Percentiles rank a stretch among this genome's conserved stretches.
Conservation (phyloP, 2,329 filamentous ascomycete genomes). For the Trichoderma pleuroti region DNA sequence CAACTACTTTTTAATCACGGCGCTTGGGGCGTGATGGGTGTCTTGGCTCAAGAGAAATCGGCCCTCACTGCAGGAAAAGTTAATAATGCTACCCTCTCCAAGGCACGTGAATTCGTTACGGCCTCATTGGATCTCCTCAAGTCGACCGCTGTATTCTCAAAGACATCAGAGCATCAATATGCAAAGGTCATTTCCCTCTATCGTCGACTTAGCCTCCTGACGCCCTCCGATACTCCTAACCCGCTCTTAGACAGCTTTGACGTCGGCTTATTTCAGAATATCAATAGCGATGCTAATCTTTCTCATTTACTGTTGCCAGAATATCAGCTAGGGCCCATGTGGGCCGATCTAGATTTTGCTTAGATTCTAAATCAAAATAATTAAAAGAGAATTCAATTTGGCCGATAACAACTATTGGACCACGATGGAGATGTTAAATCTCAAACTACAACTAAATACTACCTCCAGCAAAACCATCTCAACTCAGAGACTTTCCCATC, state of each 20-base stretch:
- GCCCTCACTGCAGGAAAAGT: neutral
- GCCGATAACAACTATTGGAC: neutral
- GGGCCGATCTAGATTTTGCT: neutral
- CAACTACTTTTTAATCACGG: neutral
- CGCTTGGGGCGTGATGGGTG: neutral
- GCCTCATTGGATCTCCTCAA: neutral
- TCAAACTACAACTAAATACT: neutral
- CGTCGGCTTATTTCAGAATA: neutral
- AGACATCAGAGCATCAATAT: neutral
- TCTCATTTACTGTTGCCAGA: neutral
- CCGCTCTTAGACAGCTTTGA: neutral
- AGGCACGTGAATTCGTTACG: neutral
- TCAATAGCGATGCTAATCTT: neutral
- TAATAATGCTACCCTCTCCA: neutral
- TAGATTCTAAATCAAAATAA: neutral
- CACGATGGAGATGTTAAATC: neutral
- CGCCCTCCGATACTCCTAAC: neutral
- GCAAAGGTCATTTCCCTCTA: neutral
- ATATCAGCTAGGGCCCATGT: neutral
- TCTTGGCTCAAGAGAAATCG: neutral
- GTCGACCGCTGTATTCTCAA: neutral
- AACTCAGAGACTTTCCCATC: neutral
- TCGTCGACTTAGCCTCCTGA: neutral
- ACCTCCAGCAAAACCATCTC: neutral
- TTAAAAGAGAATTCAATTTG: neutral